Conservation (phyloP, 768 basidiomycete genomes). For the Suillus occidentalis region DNA sequence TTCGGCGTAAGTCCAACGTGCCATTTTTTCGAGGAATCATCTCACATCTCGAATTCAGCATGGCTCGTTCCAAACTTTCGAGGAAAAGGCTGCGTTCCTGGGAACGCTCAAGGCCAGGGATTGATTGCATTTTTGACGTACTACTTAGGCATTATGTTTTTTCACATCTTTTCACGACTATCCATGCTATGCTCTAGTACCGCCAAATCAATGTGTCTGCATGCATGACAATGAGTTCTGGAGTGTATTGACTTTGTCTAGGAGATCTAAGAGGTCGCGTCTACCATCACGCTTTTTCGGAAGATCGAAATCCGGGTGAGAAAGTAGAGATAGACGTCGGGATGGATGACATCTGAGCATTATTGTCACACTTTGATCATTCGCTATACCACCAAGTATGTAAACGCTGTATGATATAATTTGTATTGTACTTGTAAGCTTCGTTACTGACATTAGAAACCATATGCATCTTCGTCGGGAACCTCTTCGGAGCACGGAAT, state of each 20-base stretch:
- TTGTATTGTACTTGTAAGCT: not conserved
- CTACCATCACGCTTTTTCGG: no score
- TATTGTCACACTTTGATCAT: no score
- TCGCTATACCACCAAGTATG: not conserved
- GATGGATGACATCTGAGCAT: conserved; percentile 80
- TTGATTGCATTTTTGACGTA: conserved; percentile 48
- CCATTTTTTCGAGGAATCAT: not conserved
- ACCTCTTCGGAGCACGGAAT: no score
- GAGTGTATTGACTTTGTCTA: not conserved
- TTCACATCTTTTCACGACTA: conserved; percentile 33
- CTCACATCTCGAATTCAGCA: conserved; percentile 50
- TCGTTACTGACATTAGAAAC: not conserved
- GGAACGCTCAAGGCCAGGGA: conserved; percentile 86
- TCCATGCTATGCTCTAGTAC: conserved; percentile 41
- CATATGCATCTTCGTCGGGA: not conserved
- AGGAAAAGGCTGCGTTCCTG: conserved; percentile 95
- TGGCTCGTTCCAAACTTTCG: conserved; percentile 94
- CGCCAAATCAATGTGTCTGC: conserved; percentile 29
- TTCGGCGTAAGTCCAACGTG: conserved; percentile 72
- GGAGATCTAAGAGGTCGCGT: no score
- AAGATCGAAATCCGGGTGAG: conserved; percentile 76
- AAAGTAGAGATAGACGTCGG: conserved; percentile 90
- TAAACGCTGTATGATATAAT: not conserved
- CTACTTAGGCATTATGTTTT: conserved; percentile 38
- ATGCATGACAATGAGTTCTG: conserved; percentile 3